phyloP scores from a whole-genome alignment of 148 eudicot species.

The Vaccinium corymbosum region DNA sequence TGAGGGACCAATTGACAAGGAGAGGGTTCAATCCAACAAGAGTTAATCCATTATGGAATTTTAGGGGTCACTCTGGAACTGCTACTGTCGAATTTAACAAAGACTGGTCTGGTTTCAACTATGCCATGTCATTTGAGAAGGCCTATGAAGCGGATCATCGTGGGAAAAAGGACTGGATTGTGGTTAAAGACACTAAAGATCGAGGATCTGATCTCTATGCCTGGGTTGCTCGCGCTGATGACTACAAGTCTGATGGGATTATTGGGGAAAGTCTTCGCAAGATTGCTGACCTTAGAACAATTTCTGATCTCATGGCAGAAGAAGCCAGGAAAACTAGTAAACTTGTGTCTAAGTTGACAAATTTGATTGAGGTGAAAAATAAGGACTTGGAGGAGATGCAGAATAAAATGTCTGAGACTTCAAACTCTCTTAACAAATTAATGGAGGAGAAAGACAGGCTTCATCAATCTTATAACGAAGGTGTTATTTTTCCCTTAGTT shows the following conservation, averaged over 20 bases:
- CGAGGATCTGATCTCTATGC: slow-evolving; percentile 64
- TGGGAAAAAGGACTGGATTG: slow-evolving; percentile 83
- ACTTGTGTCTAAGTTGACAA: slow-evolving; percentile 67
- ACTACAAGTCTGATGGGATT: slow-evolving; percentile 61
- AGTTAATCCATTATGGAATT: slow-evolving; percentile 82
- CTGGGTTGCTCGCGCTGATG: slow-evolving; percentile 99
- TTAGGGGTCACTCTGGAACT: slow-evolving; percentile 76
- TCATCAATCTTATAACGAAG: slow-evolving; percentile 77
- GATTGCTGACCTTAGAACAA: slow-evolving; percentile 74
- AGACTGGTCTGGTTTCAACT: slow-evolving; percentile 78
- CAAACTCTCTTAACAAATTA: slow-evolving; percentile 40
- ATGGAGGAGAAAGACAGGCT: slow-evolving; percentile 79
- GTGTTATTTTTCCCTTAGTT: slow-evolving; percentile 19
- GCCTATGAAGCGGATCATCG: slow-evolving; percentile 72
- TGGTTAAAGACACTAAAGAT: slow-evolving; percentile 21
- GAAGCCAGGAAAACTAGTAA: slow-evolving; percentile 55
- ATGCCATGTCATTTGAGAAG: slow-evolving; percentile 88
- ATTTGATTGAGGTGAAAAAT: slow-evolving; percentile 60
- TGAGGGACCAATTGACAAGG: slow-evolving; percentile 69
- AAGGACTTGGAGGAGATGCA: slow-evolving; percentile 58
- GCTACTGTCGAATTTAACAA: slow-evolving; percentile 83
- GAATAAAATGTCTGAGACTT: slow-evolving; percentile 49
- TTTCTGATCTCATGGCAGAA: slow-evolving; percentile 71
- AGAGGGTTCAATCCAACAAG: slow-evolving; percentile 86
- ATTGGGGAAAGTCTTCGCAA: slow-evolving; percentile 81